Evolutionary conservation across 345 rosid species (phyloP).

Genomic region (Citrus trifoliata): DNA sequence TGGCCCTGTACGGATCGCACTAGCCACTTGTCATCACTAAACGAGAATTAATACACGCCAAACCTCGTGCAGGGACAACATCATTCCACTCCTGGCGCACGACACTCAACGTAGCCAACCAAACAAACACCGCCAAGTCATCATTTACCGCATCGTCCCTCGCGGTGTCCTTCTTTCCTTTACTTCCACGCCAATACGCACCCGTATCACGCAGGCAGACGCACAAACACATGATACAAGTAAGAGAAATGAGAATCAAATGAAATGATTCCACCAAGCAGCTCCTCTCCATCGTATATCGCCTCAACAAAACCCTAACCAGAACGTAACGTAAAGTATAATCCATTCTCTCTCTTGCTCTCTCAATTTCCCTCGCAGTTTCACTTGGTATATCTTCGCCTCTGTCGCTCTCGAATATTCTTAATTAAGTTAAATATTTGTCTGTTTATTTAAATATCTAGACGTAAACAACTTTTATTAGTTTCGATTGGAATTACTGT

Average conservation of each 20-base stretch:
- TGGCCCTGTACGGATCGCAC: too few species aligned
- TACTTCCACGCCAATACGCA: neutral
- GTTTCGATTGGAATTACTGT: neutral
- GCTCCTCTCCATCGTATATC: neutral
- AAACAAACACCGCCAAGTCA: neutral
- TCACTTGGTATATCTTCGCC: slow-evolving; percentile 3
- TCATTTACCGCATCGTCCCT: neutral
- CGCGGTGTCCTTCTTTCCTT: too few species aligned
- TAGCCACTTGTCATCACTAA: neutral
- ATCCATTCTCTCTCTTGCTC: neutral
- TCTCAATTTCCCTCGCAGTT: neutral
- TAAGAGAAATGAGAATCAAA: neutral
- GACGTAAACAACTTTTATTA: neutral
- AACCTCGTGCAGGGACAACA: neutral
- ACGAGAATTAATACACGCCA: neutral
- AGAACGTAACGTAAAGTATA: neutral
- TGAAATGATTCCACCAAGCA: neutral
- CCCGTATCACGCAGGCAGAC: neutral
- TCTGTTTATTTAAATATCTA: neutral
- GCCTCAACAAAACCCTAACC: slow-evolving; percentile 1
- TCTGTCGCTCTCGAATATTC: neutral
- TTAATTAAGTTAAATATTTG: neutral
- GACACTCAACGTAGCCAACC: neutral
- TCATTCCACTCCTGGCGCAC: neutral
- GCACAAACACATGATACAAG: neutral